These are phyloP conservation scores for Colletotrichum sp. DNA, from an alignment of 2,329 filamentous ascomycete species.

Conservation along the genomic window DNA sequence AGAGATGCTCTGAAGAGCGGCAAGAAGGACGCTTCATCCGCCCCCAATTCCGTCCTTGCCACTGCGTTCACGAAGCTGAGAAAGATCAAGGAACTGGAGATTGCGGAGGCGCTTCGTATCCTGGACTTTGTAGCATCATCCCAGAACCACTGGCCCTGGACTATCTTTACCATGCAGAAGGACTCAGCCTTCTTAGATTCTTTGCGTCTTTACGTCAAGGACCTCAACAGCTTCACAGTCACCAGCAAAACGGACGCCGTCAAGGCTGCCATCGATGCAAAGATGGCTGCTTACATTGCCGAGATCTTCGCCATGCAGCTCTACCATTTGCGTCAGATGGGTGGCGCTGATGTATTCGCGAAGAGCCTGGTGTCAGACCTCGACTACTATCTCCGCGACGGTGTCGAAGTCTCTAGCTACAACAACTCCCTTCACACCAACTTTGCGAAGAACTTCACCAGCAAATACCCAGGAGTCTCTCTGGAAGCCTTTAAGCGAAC, in stretches of 20 bases:
- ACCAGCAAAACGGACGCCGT: conserved; percentile 60
- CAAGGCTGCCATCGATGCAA: conserved; percentile 65
- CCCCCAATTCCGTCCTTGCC: conserved; percentile 70
- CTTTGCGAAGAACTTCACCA: conserved; percentile 82
- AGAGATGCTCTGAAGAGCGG: conserved; percentile 71
- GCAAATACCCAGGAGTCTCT: conserved; percentile 74
- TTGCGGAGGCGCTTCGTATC: conserved; percentile 73
- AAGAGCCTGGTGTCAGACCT: conserved; percentile 76
- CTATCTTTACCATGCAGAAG: conserved; percentile 78
- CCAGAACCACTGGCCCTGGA: conserved; percentile 96
- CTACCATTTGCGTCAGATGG: conserved; percentile 81
- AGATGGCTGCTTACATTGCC: conserved; percentile 80
- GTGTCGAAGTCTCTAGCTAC: conserved; percentile 79
- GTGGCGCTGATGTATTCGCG: conserved; percentile 68
- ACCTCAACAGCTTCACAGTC: conserved; percentile 56
- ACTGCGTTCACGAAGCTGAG: conserved; percentile 75
- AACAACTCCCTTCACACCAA: conserved; percentile 88
- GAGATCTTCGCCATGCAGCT: conserved; percentile 92
- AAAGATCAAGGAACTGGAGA: conserved; percentile 66
- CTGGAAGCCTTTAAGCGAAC: conserved; percentile 85
- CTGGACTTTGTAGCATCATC: conserved; percentile 87
- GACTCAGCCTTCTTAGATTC: conserved; percentile 76
- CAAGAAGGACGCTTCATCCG: conserved; percentile 53
- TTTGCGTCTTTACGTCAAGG: conserved; percentile 72
- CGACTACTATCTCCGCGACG: conserved; percentile 80